Evolutionary conservation across 441 rosid species (phyloP).

Genomic region (Macaranga tanarius): DNA sequence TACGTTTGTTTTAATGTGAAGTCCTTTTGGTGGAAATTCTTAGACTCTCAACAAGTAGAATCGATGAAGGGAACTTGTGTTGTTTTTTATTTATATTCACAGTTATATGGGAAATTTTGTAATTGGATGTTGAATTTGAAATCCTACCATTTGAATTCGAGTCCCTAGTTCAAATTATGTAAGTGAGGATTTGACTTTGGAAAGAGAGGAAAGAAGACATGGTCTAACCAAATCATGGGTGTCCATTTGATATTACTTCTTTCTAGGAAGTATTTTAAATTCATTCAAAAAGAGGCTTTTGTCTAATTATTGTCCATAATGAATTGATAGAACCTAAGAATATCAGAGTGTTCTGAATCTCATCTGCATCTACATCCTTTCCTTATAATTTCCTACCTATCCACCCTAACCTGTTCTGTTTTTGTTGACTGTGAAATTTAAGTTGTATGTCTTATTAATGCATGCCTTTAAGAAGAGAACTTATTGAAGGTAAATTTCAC

Average conservation of each 20-base stretch:
- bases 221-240: background rate
- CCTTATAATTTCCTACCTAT: background rate
- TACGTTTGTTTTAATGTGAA: too few species aligned
- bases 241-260: background rate
- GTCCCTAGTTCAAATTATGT: too few species aligned
- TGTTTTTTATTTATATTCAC: background rate
- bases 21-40: background rate
- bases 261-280: background rate
- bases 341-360: background rate
- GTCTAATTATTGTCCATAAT: background rate
- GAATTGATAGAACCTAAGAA: background rate
- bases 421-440: background rate
- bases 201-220: background rate
- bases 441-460: background rate
- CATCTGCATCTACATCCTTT: background rate
- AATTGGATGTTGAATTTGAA: too few species aligned
- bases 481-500: background rate
- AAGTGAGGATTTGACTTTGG: too few species aligned
- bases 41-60: background rate
- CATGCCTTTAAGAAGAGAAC: background rate
- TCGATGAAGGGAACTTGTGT: background rate
- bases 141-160: too few species aligned
- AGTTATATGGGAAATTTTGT: background rate
- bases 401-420: background rate
- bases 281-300: background rate